These are phyloP conservation scores for Arctostaphylos glauca DNA, from an alignment of 148 eudicot genomes.

Conservation along the genomic window DNA sequence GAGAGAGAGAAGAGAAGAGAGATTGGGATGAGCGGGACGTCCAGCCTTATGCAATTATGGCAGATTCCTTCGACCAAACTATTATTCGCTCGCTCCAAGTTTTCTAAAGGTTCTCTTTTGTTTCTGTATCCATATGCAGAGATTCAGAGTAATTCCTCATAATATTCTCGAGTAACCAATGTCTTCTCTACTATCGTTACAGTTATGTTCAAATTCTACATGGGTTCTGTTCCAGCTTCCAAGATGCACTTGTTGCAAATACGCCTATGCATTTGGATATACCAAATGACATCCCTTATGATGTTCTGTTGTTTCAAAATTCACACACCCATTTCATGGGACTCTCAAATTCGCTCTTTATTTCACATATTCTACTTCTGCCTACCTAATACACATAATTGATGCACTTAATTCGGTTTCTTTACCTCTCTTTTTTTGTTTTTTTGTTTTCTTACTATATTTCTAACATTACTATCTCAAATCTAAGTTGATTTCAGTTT, in stretches of 20 bases:
- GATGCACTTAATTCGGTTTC: background rate
- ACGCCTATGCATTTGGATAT: background rate
- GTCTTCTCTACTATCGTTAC: background rate
- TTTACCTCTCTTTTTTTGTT: background rate
- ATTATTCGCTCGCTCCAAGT: conserved; percentile 35
- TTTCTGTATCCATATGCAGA: background rate
- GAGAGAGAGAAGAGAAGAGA: conserved; percentile 13
- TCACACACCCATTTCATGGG: background rate
- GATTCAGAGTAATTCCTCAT: background rate
- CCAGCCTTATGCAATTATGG: conserved; percentile 48
- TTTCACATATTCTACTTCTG: background rate
- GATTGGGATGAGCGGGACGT: conserved; percentile 34
- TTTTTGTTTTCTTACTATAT: background rate
- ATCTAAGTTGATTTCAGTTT: background rate
- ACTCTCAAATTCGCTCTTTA: background rate
- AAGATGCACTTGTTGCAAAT: background rate
- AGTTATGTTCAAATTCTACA: background rate
- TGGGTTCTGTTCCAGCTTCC: background rate
- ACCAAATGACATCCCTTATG: background rate
- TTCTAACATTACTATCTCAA: background rate
- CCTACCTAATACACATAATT: background rate
- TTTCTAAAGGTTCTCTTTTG: conserved; percentile 35
- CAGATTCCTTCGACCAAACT: conserved; percentile 51
- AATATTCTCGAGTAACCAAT: background rate
- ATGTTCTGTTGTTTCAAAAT: background rate